Base-by-base conservation (phyloP, 106 monocot genomes). In the Amphibolis antarctica region DNA sequence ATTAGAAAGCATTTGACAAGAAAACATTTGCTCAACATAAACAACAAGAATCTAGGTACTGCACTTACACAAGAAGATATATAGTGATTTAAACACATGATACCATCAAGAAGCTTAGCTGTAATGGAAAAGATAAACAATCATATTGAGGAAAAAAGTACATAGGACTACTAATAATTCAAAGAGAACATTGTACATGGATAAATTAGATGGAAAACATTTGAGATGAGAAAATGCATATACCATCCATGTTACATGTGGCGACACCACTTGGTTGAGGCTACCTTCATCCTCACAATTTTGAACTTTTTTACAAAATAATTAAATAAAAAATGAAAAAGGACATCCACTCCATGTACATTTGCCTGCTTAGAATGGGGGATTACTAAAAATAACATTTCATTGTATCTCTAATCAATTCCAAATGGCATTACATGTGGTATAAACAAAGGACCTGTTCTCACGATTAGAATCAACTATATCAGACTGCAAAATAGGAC, bases 371-470 rank as follows among this genome's bases (percentile, higher is more conserved):
- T 4, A 36, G 36, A 36, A 36, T 36, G 2, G 2, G 36, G 7
- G 7, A 36, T 36, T 36, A 36, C 7, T 36, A 36, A 36, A 36
- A 36, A 36, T 36, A 36, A 36, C 7, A 36, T 36, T 36, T 36
- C 7, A 36, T 36, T 36, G 36, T 36, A 36, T 36, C 2, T 14
- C 57, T 14, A 26, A 57, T 17, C 14, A 57, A 27, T 15, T 57
- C 14, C 26, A 5, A n/a, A 28, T 57, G 60, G 4, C 42, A 24
- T 25, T 62, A 72, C 71, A 57, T 1, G 6, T 15, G 28, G 29
- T 28, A 77, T 55, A 12, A 4, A 70, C 63, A 76, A 67, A 74
- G 74, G 42, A 92, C 92, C 98, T 84, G 81, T 85, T 81, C 73
- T 99, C 98, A 60, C 78, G 29, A 60, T 79, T 82, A 62, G 74